Evolutionary conservation across 2,329 filamentous ascomycete genomes (phyloP).

Genomic region (Alternaria sp.): DNA sequence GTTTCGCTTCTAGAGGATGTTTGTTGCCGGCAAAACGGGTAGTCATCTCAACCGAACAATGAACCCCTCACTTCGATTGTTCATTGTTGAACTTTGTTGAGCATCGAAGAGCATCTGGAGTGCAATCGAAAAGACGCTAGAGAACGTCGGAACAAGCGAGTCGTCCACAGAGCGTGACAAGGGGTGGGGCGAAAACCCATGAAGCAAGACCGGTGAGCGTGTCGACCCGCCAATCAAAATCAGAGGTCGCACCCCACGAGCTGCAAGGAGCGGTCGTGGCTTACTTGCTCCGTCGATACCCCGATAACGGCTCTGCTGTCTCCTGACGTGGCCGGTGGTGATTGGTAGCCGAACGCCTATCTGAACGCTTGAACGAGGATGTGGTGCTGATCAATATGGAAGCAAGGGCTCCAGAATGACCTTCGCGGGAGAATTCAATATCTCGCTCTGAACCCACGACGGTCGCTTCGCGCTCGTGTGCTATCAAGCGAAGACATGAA

Average conservation of each 20-base stretch:
- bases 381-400: slow-evolving; percentile 19
- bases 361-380: slow-evolving; percentile 36
- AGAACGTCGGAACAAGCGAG: slow-evolving; percentile 39
- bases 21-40: slow-evolving; percentile 38
- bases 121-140: slow-evolving; percentile 36
- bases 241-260: slow-evolving; percentile 25
- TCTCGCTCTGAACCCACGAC: neutral
- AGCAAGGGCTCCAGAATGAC: slow-evolving; percentile 5
- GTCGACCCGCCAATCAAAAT: slow-evolving; percentile 33
- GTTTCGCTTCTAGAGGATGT: slow-evolving; percentile 9
- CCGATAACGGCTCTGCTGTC: slow-evolving; percentile 48
- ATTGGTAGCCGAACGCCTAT: slow-evolving; percentile 40
- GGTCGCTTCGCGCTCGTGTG: neutral
- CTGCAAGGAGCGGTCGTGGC: slow-evolving; percentile 47
- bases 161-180: slow-evolving; percentile 32
- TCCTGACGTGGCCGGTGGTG: slow-evolving; percentile 45
- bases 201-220: slow-evolving; percentile 35
- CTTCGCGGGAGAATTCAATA: neutral
- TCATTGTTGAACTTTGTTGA: slow-evolving; percentile 25
- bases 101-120: slow-evolving; percentile 33
- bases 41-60: slow-evolving; percentile 24
- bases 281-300: slow-evolving; percentile 37
- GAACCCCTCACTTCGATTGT: slow-evolving; percentile 31
- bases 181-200: slow-evolving; percentile 25
- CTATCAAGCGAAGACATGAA: slow-evolving; percentile 9